Conservation (phyloP, 2,329 filamentous ascomycete species). For the Seiridium cupressi region DNA sequence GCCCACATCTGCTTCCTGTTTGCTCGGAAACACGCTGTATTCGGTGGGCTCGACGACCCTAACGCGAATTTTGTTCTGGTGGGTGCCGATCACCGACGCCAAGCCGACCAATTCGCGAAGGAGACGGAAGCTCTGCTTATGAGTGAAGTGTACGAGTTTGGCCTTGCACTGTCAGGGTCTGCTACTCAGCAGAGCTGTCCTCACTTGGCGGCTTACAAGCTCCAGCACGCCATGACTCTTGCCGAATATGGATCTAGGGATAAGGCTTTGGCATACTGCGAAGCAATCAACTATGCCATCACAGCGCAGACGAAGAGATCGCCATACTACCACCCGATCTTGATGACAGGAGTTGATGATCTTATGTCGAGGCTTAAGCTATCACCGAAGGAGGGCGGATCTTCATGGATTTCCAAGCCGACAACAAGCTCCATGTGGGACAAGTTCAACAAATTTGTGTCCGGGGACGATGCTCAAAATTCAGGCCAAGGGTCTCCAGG, state of each 20-base stretch:
- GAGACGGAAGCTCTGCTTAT: slow-evolving; percentile 86
- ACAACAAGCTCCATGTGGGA: slow-evolving; percentile 87
- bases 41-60: slow-evolving; percentile 82
- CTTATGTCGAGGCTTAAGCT: slow-evolving; percentile 80
- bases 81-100: slow-evolving; percentile 75
- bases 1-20: slow-evolving; percentile 95
- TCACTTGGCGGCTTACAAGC: slow-evolving; percentile 87
- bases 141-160: slow-evolving; percentile 96
- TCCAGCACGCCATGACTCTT: slow-evolving; percentile 80
- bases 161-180: slow-evolving; percentile 66
- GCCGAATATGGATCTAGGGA: slow-evolving; percentile 79
- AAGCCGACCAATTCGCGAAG: slow-evolving; percentile 69
- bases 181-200: slow-evolving; percentile 61
- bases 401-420: slow-evolving; percentile 90
- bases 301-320: slow-evolving; percentile 80
- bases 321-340: slow-evolving; percentile 75
- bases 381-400: slow-evolving; percentile 76
- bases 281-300: slow-evolving; percentile 73
- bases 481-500: slow-evolving; percentile 55
- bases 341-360: slow-evolving; percentile 79
- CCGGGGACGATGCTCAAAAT: slow-evolving; percentile 78
- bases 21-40: slow-evolving; percentile 66
- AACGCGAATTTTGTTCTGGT: slow-evolving; percentile 78
- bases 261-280: slow-evolving; percentile 90
- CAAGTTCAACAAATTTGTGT: slow-evolving; percentile 94